Percentiles rank a stretch among this genome's conserved stretches.
Evolutionary conservation across 306 rosid genomes (phyloP).

Genomic region (Citrullus amarus): DNA sequence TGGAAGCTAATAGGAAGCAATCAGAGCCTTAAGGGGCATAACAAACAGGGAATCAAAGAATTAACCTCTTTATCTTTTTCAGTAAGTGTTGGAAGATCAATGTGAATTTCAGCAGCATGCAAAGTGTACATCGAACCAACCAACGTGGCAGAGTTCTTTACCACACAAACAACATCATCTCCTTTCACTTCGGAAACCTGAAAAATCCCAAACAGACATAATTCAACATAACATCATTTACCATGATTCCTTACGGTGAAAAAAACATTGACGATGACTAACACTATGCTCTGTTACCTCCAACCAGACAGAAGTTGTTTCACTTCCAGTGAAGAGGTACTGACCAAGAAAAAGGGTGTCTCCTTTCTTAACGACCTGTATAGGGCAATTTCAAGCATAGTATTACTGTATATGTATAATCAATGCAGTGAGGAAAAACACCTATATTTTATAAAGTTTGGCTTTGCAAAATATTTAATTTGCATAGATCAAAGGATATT

Average conservation of each 20-base stretch:
- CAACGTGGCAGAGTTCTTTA: conserved; percentile 86
- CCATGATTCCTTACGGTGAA: background rate
- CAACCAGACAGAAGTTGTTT: conserved; percentile 96
- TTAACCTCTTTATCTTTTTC: conserved; percentile 54
- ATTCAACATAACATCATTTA: background rate
- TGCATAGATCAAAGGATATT: background rate
- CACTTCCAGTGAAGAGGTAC: conserved; percentile 98
- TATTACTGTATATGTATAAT: background rate
- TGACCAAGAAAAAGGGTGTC: conserved; percentile 94
- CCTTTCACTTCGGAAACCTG: conserved; percentile 83
- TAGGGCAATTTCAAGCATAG: conserved; percentile 3
- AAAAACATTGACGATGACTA: background rate
- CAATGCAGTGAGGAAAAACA: background rate
- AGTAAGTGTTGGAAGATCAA: conserved; percentile 83
- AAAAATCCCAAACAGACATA: conserved; percentile 6
- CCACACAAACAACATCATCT: conserved; percentile 63
- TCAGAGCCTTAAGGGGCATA: background rate
- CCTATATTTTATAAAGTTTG: background rate
- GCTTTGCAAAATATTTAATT: background rate
- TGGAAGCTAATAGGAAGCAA: background rate
- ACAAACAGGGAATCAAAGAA: background rate
- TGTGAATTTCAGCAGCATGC: conserved; percentile 81
- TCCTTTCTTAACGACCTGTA: conserved; percentile 75
- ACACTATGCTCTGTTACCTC: conserved; percentile 45
- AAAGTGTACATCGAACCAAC: conserved; percentile 82